Evolutionary conservation across 345 rosid species (phyloP).

Genomic region (Pistacia integerrima): DNA sequence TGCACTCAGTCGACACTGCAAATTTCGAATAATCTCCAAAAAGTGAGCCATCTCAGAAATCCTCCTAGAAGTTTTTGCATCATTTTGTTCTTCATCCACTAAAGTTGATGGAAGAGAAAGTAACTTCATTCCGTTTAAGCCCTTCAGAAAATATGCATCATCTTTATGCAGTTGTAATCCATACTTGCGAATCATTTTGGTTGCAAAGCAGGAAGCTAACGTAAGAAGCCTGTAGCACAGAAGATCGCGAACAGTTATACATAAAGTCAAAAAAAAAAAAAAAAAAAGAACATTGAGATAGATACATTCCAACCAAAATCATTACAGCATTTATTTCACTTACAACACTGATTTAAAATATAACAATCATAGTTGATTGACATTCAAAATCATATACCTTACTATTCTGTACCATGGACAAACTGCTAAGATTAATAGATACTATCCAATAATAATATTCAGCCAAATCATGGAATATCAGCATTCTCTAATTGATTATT

Average conservation of each 20-base stretch:
- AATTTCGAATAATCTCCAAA: constrained; percentile 77
- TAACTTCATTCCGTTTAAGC: constrained; percentile 33
- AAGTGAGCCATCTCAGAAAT: constrained; percentile 80
- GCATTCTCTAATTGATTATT: background rate
- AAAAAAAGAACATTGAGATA: background rate
- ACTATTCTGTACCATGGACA: constrained; percentile 1
- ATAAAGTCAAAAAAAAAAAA: background rate
- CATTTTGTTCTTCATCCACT: constrained; percentile 39
- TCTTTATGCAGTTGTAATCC: constrained; percentile 64
- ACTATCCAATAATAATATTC: background rate
- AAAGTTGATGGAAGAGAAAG: constrained; percentile 58
- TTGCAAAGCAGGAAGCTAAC: constrained; percentile 74
- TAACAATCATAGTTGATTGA: constrained; percentile 5
- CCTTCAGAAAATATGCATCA: constrained; percentile 41
- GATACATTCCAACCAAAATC: constrained; percentile 1
- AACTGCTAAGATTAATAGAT: background rate
- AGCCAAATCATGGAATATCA: background rate
- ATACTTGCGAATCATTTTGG: constrained; percentile 76
- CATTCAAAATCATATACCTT: constrained; percentile 2
- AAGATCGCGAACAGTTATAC: constrained; percentile 21
- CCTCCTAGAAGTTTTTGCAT: constrained; percentile 46
- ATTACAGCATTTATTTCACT: constrained; percentile 15
- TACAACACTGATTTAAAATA: background rate
- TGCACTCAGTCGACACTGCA: constrained; percentile 65
- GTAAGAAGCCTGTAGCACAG: constrained; percentile 72